Percentiles rank a stretch among this genome's conserved stretches.
These are phyloP conservation scores for Pyrenula aspistea DNA, from an alignment of 495 filamentous ascomycete species.

Conservation along the genomic window DNA sequence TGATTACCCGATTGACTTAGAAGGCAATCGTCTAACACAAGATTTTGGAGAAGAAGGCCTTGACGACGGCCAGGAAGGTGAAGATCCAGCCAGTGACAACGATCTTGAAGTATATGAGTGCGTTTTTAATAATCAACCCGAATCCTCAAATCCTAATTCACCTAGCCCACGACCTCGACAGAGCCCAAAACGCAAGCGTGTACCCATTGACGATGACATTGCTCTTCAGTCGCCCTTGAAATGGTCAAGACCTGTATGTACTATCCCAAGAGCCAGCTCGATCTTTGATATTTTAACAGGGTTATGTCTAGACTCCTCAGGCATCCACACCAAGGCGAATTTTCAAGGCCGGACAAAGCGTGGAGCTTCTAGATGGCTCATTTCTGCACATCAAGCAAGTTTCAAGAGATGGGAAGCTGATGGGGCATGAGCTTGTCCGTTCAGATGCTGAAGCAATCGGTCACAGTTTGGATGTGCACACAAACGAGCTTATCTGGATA, in stretches of 20 bases:
- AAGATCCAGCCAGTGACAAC: not conserved
- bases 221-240: too few relatives aligned
- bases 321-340: too few relatives aligned
- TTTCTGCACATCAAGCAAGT: not conserved
- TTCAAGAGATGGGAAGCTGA: not conserved
- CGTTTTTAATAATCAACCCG: not conserved
- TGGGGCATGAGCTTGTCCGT: not conserved
- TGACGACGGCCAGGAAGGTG: not conserved
- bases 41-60: not conserved
- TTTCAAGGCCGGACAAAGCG: not conserved
- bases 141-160: too few relatives aligned
- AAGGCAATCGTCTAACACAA: not conserved
- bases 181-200: too few relatives aligned
- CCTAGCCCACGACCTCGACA: too few relatives aligned
- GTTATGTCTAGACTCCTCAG: too few relatives aligned
- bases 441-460: not conserved
- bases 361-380: not conserved
- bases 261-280: too few relatives aligned
- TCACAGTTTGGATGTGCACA: not conserved
- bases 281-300: too few relatives aligned
- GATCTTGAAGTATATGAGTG: not conserved
- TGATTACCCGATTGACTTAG: not conserved
- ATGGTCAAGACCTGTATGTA: too few relatives aligned
- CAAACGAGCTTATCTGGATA: not conserved
- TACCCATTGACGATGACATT: too few relatives aligned